Percentiles rank a stretch among this genome's conserved stretches.
Conservation (phyloP, 2,329 filamentous ascomycete species). For the Rosellinia necatrix region DNA sequence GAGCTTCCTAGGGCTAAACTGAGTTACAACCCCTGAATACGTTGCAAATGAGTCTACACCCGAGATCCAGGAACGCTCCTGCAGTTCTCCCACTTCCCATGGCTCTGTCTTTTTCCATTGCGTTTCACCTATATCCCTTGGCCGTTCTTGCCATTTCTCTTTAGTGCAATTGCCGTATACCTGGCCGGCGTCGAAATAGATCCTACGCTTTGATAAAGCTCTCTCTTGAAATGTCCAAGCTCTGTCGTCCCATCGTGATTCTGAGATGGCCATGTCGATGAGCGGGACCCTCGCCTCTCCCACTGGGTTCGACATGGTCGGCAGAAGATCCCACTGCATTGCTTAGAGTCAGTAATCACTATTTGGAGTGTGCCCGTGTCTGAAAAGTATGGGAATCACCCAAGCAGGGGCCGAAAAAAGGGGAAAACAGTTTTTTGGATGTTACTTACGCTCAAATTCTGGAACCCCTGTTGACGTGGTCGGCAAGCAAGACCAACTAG, state of each 20-base stretch:
- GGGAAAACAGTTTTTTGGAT: too few species aligned
- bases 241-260: conserved; percentile 1
- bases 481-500: conserved; percentile 6
- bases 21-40: background rate
- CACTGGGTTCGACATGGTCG: conserved; percentile 2
- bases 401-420: too few species aligned
- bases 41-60: background rate
- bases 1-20: conserved; percentile 7
- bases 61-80: background rate
- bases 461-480: background rate
- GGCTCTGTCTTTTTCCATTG: background rate
- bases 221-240: conserved; percentile 4
- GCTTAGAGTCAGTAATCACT: background rate
- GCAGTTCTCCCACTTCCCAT: background rate
- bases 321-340: conserved; percentile 4
- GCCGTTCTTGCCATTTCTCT: conserved; percentile 1
- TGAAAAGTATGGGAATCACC: background rate
- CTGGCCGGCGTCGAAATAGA: conserved; percentile 1
- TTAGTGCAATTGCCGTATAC: conserved; percentile 3
- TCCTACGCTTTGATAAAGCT: background rate
- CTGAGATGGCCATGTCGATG: conserved; percentile 2
- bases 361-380: background rate
- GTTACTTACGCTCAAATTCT: conserved; percentile 2
- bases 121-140: background rate
- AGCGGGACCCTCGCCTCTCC: conserved; percentile 2